These are phyloP conservation scores for Ceratobasidium sp. DNA, from an alignment of 1,284 basidiomycete genomes.

Conservation along the genomic window DNA sequence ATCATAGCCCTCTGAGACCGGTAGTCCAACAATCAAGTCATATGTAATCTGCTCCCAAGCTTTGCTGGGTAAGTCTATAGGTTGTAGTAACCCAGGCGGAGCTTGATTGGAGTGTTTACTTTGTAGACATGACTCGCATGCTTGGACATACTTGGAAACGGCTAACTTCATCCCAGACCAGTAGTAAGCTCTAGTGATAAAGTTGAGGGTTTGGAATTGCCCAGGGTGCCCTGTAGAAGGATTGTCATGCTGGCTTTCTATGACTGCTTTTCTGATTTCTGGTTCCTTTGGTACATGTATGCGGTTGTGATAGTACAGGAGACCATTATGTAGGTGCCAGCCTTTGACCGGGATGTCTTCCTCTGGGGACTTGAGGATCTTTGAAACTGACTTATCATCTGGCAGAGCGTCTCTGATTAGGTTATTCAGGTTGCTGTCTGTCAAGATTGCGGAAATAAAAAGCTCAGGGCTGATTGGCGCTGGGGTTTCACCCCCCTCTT, in stretches of 20 bases:
- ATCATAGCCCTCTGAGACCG: conserved; percentile 28
- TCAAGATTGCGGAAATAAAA: conserved; percentile 11
- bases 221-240: conserved; percentile 21
- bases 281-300: conserved; percentile 35
- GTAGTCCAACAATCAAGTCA: conserved; percentile 39
- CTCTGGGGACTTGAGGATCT: conserved; percentile 2
- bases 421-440: neutral
- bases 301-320: conserved; percentile 8
- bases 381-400: neutral
- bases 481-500: conserved; percentile 33
- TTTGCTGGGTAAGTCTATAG: conserved; percentile 18
- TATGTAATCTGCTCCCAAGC: conserved; percentile 39
- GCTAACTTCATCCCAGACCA: conserved; percentile 37
- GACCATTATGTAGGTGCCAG: conserved; percentile 7
- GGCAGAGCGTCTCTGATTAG: neutral
- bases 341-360: conserved; percentile 7
- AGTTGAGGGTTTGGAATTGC: conserved; percentile 8
- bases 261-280: conserved; percentile 30
- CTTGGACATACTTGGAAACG: conserved; percentile 16
- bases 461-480: neutral
- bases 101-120: conserved; percentile 23
- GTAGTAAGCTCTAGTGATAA: conserved; percentile 23
- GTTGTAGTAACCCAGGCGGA: conserved; percentile 21
- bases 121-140: conserved; percentile 17
- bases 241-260: conserved; percentile 24